Evolutionary conservation across 2,329 filamentous ascomycete genomes (phyloP), one percentile per base, ranked within the genome.

Genomic region (Fusarium sp.): DNA sequence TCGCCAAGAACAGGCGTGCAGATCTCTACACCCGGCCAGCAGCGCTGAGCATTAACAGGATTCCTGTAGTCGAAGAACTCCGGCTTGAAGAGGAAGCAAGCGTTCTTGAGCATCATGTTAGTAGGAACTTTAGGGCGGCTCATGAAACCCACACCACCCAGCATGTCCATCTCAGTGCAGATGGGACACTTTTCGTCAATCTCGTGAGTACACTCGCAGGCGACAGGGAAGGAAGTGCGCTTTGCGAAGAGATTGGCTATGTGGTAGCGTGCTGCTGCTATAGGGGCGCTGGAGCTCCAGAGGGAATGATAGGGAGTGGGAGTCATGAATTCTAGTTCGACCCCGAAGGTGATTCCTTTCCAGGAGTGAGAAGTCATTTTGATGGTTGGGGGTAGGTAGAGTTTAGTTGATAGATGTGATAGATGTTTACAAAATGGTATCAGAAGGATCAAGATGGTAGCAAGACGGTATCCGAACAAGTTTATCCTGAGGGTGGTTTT

Each of bases 291-390:
- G 16, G 26, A 31, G 31, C 20, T 37, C 52, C 57, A 62, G 8
- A 33, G 30, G 26, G 23, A 8, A 37, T 46, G 8, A 13, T 15
- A 18, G 13, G 56, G 37, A n/a, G 40, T 18, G 1, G 57, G 42
- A 23, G 69, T 54, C 49, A 72, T 61, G 44, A 75, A 65, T 12
- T 75, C 74, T 3, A 76, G 40, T 45, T 75, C 74, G 26, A 71
- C 28, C 12, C 74, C 73, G 41, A 75, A 72, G 23, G 64, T 67
- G 47, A 67, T 46, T 8, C 37, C 42, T 7, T 40, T 12, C 57
- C 62, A 65, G 2, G 18, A 4, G 3, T 18, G 47, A 16, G 55
- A 41, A 20, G 50, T 9, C 63, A 64, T 64, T 12, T 11, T 53
- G n/a, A 1, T 23, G 13, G 31, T 34, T 13, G 8, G 2, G 9